Evolutionary conservation across 202 grass and related monocot genomes (phyloP).

Genomic region (Alloteropsis angusta): DNA sequence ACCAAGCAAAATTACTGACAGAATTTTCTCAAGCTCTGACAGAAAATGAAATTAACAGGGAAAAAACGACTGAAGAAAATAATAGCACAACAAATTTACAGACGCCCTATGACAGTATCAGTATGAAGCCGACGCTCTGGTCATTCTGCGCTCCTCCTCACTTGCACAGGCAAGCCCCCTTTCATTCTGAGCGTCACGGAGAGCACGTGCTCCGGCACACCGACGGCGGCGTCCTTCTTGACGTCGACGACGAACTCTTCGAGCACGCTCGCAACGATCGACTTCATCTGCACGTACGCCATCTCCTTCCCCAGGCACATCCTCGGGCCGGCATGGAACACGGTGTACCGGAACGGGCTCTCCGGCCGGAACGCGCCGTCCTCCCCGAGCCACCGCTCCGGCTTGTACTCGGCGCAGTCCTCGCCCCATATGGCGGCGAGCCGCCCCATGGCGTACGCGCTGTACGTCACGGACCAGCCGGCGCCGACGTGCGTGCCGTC

Average conservation of each 20-base stretch:
- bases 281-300: slow-evolving; percentile 58
- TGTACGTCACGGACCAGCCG: slow-evolving; percentile 40
- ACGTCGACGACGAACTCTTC: slow-evolving; percentile 30
- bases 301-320: slow-evolving; percentile 55
- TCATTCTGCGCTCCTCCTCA: slow-evolving; percentile 17
- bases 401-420: slow-evolving; percentile 39
- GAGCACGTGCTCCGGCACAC: slow-evolving; percentile 24
- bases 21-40: no score
- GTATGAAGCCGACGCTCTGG: not conserved
- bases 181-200: slow-evolving; percentile 46
- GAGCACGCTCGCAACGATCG: slow-evolving; percentile 5
- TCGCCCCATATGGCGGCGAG: slow-evolving; percentile 35
- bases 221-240: not conserved
- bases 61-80: not conserved
- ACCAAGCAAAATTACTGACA: no score
- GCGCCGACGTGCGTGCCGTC: slow-evolving; percentile 39
- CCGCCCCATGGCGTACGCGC: slow-evolving; percentile 43
- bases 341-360: slow-evolving; percentile 35
- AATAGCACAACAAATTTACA: not conserved
- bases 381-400: slow-evolving; percentile 45
- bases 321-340: slow-evolving; percentile 44
- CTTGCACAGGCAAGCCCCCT: slow-evolving; percentile 33
- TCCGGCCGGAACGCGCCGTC: slow-evolving; percentile 28
- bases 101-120: not conserved
- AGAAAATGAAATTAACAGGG: no score